Conservation (phyloP, 1,284 basidiomycete genomes). For the Athelia psychrophila region DNA sequence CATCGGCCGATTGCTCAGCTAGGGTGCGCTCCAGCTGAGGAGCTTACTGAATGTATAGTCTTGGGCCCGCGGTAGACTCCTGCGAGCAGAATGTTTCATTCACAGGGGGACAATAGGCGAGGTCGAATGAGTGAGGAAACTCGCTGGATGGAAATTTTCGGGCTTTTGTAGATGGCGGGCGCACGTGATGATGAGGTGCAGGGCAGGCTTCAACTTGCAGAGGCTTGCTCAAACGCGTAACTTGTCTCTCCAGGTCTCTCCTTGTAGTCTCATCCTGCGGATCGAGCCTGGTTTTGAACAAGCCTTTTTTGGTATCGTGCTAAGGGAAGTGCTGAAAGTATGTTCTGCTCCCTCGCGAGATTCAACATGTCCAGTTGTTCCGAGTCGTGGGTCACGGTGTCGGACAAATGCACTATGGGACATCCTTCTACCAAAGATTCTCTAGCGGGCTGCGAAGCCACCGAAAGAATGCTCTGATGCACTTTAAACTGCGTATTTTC, state of each 20-base stretch:
- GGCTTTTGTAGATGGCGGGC: too few relatives aligned
- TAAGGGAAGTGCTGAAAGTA: neutral
- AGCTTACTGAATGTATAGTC: conserved; percentile 18
- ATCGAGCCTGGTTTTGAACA: too few relatives aligned
- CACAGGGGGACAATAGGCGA: conserved; percentile 55
- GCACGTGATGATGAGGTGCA: too few relatives aligned
- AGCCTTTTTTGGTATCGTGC: neutral
- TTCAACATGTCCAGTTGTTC: neutral
- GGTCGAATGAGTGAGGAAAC: conserved; percentile 42
- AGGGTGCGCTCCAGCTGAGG: conserved; percentile 49
- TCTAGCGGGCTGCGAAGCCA: conserved; percentile 7
- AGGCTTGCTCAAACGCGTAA: too few relatives aligned
- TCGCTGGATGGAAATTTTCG: too few relatives aligned
- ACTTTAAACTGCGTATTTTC: conserved; percentile 19
- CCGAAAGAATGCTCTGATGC: conserved; percentile 13
- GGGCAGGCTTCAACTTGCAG: too few relatives aligned
- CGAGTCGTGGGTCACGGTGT: conserved; percentile 8
- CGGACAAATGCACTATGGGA: conserved; percentile 18
- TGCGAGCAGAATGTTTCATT: conserved; percentile 38
- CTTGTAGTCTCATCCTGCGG: too few relatives aligned
- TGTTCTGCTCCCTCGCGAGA: neutral
- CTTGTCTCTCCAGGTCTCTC: too few relatives aligned
- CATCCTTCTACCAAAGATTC: conserved; percentile 20
- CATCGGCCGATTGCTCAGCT: conserved; percentile 35
- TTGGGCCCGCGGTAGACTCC: conserved; percentile 50